These are phyloP conservation scores for Hypericum androsaemum DNA, from an alignment of 345 rosid genomes.

Conservation along the genomic window DNA sequence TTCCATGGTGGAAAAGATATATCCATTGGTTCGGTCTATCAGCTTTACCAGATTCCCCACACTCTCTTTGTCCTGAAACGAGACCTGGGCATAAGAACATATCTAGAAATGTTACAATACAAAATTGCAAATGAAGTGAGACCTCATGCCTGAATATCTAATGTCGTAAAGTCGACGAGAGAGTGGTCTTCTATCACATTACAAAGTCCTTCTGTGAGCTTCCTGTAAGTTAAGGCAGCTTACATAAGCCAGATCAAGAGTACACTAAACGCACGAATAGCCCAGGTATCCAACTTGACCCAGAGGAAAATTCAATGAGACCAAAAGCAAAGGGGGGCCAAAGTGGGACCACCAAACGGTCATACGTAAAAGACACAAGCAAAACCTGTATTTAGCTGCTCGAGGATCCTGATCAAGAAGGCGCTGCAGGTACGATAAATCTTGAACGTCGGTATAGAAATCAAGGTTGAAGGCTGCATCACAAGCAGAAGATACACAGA, in stretches of 20 bases:
- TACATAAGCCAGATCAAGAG: background rate
- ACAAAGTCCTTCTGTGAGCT: conserved; percentile 71
- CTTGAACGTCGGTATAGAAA: conserved; percentile 84
- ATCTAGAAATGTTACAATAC: conserved; percentile 4
- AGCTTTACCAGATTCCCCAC: conserved; percentile 72
- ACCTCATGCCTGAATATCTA: conserved; percentile 68
- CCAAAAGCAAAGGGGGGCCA: background rate
- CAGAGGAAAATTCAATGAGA: too few species aligned
- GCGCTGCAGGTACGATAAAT: conserved; percentile 64
- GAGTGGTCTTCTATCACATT: conserved; percentile 55
- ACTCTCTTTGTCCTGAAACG: conserved; percentile 74
- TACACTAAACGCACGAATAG: conserved; percentile 1
- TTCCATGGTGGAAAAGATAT: conserved; percentile 65
- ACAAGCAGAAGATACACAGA: conserved; percentile 7
- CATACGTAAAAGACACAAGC: too few species aligned
- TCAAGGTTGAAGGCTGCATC: conserved; percentile 70
- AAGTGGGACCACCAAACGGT: too few species aligned
- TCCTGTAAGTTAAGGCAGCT: conserved; percentile 39
- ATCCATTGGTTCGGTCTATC: conserved; percentile 82
- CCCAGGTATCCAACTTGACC: too few species aligned
- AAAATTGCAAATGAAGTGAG: conserved; percentile 5
- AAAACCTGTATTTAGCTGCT: conserved; percentile 76
- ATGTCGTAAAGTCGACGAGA: conserved; percentile 66
- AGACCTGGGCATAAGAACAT: conserved; percentile 1
- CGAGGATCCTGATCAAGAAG: conserved; percentile 71